Evolutionary conservation across 208 protist genomes (phyloP), one percentile per base, ranked within the genome.

Genomic region (Acanthamoeba divionensis): DNA sequence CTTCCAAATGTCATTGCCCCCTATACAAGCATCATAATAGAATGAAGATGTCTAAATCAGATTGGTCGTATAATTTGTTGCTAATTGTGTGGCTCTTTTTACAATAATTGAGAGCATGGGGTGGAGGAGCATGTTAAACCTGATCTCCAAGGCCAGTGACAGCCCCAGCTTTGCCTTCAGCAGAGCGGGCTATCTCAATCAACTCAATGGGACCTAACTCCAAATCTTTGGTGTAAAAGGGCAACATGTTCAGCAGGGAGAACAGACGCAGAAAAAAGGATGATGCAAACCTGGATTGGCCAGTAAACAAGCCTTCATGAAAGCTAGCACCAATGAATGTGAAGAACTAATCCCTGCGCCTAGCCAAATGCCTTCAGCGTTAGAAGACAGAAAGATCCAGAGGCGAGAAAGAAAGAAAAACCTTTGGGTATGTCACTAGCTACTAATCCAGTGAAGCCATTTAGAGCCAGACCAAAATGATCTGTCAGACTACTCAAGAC

Each of bases 141-240:
- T 90, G 85, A 31, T 90, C 85, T 24, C 71, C 85, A 5, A 90
- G 85, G 18, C 85, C 85, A 6, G 85, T 90, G 4, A 82, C 65
- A 38, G 63, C 69, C 1, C 85, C 85, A n/a, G 85, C 85, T 36
- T 90, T 90, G n/a, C 45, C 63, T 47, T 90, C 85, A 12, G 65
- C 85, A 60, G 66, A n/a, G 0, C 65, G 24, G n/a, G 85, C 85
- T 24, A 90, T 54, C 10, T 77, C 63, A 10, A 90, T 33, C 18
- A 85, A 38, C 63, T 75, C n/a, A 8, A 48, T 21, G 7, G 13
- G 8, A n/a, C 15, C 18, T 45, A 85, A 33, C 62, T 33, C 4
- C 48, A 80, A 36, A n/a, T 0, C 44, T 41, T 41, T 41, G 36
- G 36, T 41, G 63, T 3, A 29, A 71, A 18, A 36, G 29, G 41